phyloP scores from a whole-genome alignment of 2,329 filamentous ascomycete genomes.

The Ceratocystis variospora region DNA sequence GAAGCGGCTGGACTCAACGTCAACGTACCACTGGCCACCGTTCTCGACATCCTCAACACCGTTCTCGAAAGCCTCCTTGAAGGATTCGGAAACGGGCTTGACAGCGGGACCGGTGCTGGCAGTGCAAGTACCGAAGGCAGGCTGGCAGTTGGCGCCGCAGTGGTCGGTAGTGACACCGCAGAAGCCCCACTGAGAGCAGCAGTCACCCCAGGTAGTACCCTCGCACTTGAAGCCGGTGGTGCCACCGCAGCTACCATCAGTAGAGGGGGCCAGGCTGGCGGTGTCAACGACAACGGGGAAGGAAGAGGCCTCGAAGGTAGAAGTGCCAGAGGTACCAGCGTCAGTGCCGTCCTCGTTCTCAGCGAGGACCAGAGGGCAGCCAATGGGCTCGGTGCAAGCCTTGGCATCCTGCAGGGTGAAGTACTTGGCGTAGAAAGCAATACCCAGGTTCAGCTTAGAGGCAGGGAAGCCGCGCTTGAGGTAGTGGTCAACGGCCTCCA shows the following conservation, averaged over 20 bases:
- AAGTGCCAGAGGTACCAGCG: not conserved
- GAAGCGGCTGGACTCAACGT: constrained; percentile 44
- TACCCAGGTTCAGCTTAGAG: constrained; percentile 44
- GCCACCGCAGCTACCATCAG: not conserved
- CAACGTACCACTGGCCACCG: constrained; percentile 58
- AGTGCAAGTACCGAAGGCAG: not conserved
- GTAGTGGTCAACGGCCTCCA: constrained; percentile 44
- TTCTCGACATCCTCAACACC: constrained; percentile 42
- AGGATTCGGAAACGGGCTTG: constrained; percentile 30
- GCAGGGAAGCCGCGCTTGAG: constrained; percentile 38
- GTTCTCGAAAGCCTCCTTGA: constrained; percentile 37
- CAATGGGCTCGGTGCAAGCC: constrained; percentile 33
- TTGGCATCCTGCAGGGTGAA: constrained; percentile 36
- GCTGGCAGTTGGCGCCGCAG: not conserved
- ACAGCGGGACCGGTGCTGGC: not conserved
- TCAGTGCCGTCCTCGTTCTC: constrained; percentile 28
- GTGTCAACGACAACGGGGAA: not conserved
- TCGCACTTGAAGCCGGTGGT: constrained; percentile 27
- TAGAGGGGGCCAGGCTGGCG: not conserved
- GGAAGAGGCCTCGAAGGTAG: not conserved
- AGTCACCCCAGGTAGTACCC: constrained; percentile 43
- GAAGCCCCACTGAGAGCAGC: constrained; percentile 35
- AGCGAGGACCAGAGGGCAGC: constrained; percentile 42
- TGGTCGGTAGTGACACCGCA: not conserved
- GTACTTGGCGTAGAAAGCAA: constrained; percentile 55